Evolutionary conservation across 306 rosid genomes (phyloP).

Genomic region (Fragaria ananassa): DNA sequence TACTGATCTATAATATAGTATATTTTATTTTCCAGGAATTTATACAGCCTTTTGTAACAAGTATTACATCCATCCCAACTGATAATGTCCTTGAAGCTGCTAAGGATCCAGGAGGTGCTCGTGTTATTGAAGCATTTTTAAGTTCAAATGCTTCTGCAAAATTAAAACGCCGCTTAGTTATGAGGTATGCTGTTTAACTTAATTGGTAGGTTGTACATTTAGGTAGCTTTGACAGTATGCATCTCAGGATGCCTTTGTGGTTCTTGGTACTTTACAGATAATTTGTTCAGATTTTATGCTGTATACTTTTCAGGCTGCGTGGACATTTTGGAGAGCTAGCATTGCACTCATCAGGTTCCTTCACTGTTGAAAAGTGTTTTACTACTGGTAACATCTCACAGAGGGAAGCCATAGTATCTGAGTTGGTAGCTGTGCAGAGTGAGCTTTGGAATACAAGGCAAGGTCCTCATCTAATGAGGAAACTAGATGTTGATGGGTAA

Average conservation of each 20-base stretch:
- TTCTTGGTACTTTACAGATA: neutral
- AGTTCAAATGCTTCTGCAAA: slow-evolving; percentile 69
- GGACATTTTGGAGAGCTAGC: slow-evolving; percentile 82
- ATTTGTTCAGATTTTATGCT: slow-evolving; percentile 11
- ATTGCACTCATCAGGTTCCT: slow-evolving; percentile 63
- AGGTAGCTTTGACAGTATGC: slow-evolving; percentile 8
- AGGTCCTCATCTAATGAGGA: slow-evolving; percentile 77
- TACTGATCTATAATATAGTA: neutral
- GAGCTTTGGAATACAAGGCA: slow-evolving; percentile 85
- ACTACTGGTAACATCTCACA: slow-evolving; percentile 58
- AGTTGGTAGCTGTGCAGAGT: slow-evolving; percentile 53
- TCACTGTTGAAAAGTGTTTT: slow-evolving; percentile 79
- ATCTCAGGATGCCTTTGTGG: slow-evolving; percentile 15
- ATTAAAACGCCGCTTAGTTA: slow-evolving; percentile 62
- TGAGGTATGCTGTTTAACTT: slow-evolving; percentile 47
- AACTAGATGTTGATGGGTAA: slow-evolving; percentile 81
- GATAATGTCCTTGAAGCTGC: slow-evolving; percentile 60
- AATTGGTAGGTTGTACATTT: slow-evolving; percentile 4
- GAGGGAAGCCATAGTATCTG: slow-evolving; percentile 78
- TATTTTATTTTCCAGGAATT: slow-evolving; percentile 47
- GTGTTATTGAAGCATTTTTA: slow-evolving; percentile 78
- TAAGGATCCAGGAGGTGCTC: slow-evolving; percentile 66
- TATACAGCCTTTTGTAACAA: slow-evolving; percentile 61
- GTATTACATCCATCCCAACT: slow-evolving; percentile 64
- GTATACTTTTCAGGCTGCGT: slow-evolving; percentile 50